These are phyloP conservation scores for Amanita pallidorosea DNA, from an alignment of 768 basidiomycete genomes.

Conservation along the genomic window DNA sequence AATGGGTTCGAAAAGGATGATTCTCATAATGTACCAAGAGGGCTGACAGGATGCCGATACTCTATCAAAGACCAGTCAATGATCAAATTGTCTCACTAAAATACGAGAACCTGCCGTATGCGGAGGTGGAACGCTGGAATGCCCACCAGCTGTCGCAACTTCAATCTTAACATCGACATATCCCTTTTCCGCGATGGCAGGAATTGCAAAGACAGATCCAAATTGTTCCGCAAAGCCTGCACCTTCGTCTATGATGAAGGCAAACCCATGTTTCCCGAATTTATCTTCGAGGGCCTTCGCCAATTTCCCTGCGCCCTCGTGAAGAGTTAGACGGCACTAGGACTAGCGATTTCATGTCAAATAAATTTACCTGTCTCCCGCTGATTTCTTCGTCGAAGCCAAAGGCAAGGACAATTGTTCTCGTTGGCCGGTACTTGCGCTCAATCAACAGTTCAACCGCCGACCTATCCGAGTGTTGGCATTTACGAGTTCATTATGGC, in stretches of 20 bases:
- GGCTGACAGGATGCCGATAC: constrained; percentile 72
- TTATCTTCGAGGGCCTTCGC: constrained; percentile 35
- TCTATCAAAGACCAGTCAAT: constrained; percentile 25
- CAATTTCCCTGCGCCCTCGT: constrained; percentile 45
- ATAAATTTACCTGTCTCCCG: constrained; percentile 28
- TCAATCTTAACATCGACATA: constrained; percentile 52
- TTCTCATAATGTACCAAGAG: constrained; percentile 60
- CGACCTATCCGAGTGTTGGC: constrained; percentile 4
- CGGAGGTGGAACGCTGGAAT: constrained; percentile 73
- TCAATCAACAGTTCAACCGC: constrained; percentile 10
- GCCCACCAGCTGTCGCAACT: constrained; percentile 66
- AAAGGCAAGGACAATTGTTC: constrained; percentile 52
- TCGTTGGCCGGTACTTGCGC: constrained; percentile 50
- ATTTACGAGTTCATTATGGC: not conserved
- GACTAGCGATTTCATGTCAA: not conserved
- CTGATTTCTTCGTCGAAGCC: constrained; percentile 73
- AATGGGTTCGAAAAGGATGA: constrained; percentile 41
- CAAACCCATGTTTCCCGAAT: constrained; percentile 66
- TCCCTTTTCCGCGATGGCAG: constrained; percentile 69
- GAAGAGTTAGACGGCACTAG: not conserved
- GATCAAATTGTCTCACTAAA: not conserved
- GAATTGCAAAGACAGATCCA: constrained; percentile 47
- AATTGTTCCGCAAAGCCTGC: constrained; percentile 47
- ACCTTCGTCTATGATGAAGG: constrained; percentile 84
- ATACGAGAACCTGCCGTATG: constrained; percentile 51